Base-by-base conservation (phyloP, 1,284 basidiomycete species). In the Marasmius oreades region DNA sequence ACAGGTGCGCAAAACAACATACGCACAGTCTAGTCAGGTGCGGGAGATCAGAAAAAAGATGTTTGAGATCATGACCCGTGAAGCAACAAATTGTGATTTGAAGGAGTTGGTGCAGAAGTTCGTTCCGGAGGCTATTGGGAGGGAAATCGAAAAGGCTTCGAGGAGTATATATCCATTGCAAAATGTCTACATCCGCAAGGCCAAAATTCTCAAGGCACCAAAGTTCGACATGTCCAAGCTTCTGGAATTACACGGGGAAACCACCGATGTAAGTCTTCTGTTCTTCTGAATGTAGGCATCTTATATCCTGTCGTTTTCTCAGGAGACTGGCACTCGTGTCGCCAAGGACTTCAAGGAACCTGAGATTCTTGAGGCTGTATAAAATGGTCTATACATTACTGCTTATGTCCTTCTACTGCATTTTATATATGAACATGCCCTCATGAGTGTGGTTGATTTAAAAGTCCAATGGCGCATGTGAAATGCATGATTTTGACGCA, bases 41-140 rank as follows among this genome's bases (percentile, higher is more conserved):
- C 90, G 93, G 63, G 95, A 97, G 81, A 99, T 99, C 76, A 85
- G 97, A 74, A 93, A 93, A 77, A 98, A 98, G 88, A 99, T 99
- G 96, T 95, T 97, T 70, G 97, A 99, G 84, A 98, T 99, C 77
- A 98, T 99, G 87, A 94, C 87, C 63, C 88, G 96, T 67, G 97
- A 99, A 79, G 92, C 94, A 59, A 85, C 92, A 63, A 92, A 88
- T 68, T 96, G 93, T 72, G 97, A 99, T 77, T 77, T 99, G 77
- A 98, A 98, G 86, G 95, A 98, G 79, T 72, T 97, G 67, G 93
- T 98, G 63, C 91, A 93, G 80, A 99, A 99, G 86, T 98, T 99
- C 73, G 89, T 99, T 59, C 96, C 97, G 54, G 97, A 99, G 80
- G 93, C 93, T 61, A 99, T 99, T 69, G 97, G 97, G 67, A 90